Evolutionary conservation across 2,329 filamentous ascomycete species (phyloP), one percentile per base, ranked within the genome.

Genomic region (Xylaria sp.): DNA sequence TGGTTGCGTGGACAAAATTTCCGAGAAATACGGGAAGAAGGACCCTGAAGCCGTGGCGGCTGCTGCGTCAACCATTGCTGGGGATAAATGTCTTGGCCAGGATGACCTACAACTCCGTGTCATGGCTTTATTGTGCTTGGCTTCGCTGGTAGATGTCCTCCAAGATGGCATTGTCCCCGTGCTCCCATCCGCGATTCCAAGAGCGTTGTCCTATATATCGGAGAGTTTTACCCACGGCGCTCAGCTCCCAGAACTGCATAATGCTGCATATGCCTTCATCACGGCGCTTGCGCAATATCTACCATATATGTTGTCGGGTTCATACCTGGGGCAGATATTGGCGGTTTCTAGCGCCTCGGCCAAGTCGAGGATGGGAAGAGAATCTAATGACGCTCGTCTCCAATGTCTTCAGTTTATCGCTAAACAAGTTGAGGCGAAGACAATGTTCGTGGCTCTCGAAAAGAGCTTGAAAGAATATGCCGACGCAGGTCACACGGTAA

Each of bases 11-110:
- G 94, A 98, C 81, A 93, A 93, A 80, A 97, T 99, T 71, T 89
- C 93, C 2, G 94, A 98, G 81, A 95, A 95, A 79, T 98, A 97
- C 79, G 97, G 96, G 73, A 97, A 96, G 84, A 97, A 94, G 79
- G 93, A 97, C 76, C 86, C 92, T 1, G 89, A 92, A 73, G 90
- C 90, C 54, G 92, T 97, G 54, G 86, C 92, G 31, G 88, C 88
- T 4, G 92, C 94, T 5, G 93, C 94, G 4, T 85, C 90, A 68
- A 91, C 91, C 1, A 91, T 99, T 75, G 90, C 92, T 46, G 90
- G 94, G 51, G 84, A 89, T 64, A 85, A 92, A 72, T 95, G 93
- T 72, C 87, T 98, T 58, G 92, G 92, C 46, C 91, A 92, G 78
- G 81, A 86, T 13, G 92, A 97, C 75, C 84, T 87, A 73, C 88